Conservation (phyloP, 2,329 filamentous ascomycete species). For the Pseudopithomyces maydicus region DNA sequence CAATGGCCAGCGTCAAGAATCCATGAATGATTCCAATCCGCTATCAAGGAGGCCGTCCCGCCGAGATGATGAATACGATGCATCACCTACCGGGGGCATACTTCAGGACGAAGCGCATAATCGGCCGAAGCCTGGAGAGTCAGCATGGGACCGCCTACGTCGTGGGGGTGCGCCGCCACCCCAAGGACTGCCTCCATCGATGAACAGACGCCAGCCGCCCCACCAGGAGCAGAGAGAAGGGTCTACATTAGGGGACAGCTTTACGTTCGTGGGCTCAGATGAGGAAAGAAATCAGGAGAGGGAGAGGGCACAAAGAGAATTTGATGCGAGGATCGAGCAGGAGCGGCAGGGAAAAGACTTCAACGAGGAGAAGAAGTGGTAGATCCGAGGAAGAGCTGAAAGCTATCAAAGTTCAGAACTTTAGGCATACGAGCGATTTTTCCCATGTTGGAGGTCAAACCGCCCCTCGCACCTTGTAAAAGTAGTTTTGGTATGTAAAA, state of each 20-base stretch:
- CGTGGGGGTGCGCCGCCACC: slow-evolving; percentile 32
- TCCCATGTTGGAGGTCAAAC: too few relatives aligned
- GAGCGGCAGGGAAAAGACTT: slow-evolving; percentile 56
- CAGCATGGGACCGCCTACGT: slow-evolving; percentile 53
- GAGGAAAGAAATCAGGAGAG: slow-evolving; percentile 51
- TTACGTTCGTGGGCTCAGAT: slow-evolving; percentile 50
- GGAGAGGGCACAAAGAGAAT: slow-evolving; percentile 55
- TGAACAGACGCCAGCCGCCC: slow-evolving; percentile 19
- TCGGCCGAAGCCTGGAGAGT: slow-evolving; percentile 36
- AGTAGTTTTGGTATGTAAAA: too few relatives aligned
- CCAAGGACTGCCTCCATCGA: slow-evolving; percentile 14
- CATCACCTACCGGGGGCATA: slow-evolving; percentile 44
- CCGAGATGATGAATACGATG: slow-evolving; percentile 43
- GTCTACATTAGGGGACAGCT: slow-evolving; percentile 49
- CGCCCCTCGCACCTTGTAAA: too few relatives aligned
- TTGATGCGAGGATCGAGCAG: slow-evolving; percentile 55
- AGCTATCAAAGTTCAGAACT: too few relatives aligned
- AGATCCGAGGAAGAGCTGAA: not conserved
- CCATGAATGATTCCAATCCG: slow-evolving; percentile 4
- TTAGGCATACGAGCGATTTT: too few relatives aligned
- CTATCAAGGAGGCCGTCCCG: slow-evolving; percentile 22
- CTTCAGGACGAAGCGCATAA: slow-evolving; percentile 38
- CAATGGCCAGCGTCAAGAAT: not conserved
- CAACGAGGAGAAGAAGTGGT: slow-evolving; percentile 40
- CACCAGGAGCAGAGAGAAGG: slow-evolving; percentile 33